Percentiles rank a stretch among this genome's conserved stretches.
phyloP scores from a whole-genome alignment of 2,329 filamentous ascomycete genomes.

The Colletotrichum truncatum region DNA sequence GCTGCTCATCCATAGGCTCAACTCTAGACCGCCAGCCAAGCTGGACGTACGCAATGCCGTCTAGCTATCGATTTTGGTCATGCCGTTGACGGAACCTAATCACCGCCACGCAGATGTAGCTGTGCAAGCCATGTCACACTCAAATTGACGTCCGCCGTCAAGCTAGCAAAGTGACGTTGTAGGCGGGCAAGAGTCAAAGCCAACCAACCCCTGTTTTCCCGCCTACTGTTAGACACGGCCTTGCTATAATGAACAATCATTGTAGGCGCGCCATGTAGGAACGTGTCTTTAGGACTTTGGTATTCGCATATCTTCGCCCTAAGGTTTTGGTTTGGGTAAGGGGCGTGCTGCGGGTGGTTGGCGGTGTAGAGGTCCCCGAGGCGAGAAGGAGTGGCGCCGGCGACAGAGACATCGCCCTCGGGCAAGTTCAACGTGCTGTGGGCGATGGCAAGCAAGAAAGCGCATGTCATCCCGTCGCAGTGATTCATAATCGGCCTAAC shows the following conservation, averaged over 20 bases:
- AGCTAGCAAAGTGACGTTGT: background rate
- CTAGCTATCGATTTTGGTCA: background rate
- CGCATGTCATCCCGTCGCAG: background rate
- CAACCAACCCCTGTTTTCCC: background rate
- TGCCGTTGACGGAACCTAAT: slow-evolving; percentile 9
- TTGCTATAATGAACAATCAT: background rate
- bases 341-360: slow-evolving; percentile 5
- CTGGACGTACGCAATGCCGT: slow-evolving; percentile 22
- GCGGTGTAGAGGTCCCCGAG: background rate
- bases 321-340: background rate
- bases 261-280: background rate
- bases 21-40: slow-evolving; percentile 16
- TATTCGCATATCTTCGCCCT: background rate
- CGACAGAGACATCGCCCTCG: background rate
- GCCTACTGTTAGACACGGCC: background rate
- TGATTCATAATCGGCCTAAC: background rate
- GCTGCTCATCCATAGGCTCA: background rate
- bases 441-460: background rate
- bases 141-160: background rate
- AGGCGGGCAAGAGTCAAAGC: background rate
- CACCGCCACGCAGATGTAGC: background rate
- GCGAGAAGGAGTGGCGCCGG: slow-evolving; percentile 6
- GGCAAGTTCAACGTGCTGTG: background rate
- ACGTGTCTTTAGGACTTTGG: background rate
- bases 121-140: background rate